phyloP scores from a whole-genome alignment of 208 protist genomes.

The Acanthamoeba lenticulata region DNA sequence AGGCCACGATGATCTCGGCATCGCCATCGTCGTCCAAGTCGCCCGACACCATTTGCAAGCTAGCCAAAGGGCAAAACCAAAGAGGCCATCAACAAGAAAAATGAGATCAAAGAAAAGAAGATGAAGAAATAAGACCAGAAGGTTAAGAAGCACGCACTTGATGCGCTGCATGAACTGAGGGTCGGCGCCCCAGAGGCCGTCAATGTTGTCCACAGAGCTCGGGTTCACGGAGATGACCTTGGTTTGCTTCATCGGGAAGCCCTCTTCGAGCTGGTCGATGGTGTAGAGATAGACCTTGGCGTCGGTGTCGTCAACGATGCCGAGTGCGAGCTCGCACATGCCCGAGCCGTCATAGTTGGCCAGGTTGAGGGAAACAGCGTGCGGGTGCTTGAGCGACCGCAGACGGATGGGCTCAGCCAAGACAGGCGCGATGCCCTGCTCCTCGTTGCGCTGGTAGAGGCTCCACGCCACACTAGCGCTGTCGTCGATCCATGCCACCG shows the following conservation, averaged over 20 bases:
- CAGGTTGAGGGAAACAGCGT: neutral
- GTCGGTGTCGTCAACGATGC: neutral
- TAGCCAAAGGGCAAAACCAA: no score
- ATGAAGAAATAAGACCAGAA: no score
- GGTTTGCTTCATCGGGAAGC: neutral
- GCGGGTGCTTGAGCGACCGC: neutral
- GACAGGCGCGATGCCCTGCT: neutral
- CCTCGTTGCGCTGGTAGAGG: neutral
- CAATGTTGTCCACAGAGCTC: neutral
- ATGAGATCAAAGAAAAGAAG: no score
- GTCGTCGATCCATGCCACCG: neutral
- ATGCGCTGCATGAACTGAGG: neutral
- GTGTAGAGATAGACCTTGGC: neutral
- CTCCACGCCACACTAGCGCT: neutral
- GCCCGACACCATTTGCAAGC: conserved; percentile 16
- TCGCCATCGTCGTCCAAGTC: conserved; percentile 29
- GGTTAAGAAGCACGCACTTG: no score
- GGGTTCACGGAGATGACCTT: conserved; percentile 8
- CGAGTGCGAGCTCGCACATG: neutral
- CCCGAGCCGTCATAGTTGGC: conserved; percentile 13
- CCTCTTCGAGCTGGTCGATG: conserved; percentile 3
- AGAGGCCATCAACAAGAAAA: no score
- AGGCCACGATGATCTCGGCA: neutral
- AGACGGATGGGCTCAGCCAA: neutral
- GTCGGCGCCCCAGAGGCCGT: neutral